Conservation (phyloP, 176 grass and related monocot species). For the Carex pumila region DNA sequence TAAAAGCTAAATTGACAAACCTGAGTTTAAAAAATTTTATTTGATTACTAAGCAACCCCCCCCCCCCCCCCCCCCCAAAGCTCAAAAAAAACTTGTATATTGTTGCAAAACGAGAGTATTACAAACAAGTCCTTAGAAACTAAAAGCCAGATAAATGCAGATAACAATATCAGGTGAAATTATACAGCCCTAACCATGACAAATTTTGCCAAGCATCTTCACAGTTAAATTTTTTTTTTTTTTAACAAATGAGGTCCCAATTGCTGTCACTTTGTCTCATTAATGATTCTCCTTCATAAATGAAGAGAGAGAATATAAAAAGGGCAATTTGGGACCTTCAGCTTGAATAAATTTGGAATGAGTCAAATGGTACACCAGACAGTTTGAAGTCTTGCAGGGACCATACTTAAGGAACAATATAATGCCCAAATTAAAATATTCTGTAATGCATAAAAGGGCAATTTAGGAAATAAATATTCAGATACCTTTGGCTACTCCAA, state of each 20-base stretch:
- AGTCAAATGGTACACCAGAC: not conserved
- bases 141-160: not conserved
- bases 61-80: too few relatives aligned
- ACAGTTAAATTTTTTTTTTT: not conserved
- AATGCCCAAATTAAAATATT: not conserved
- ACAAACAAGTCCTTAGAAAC: not conserved
- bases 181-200: not conserved
- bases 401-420: not conserved
- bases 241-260: not conserved
- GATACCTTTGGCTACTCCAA: conserved; percentile 83
- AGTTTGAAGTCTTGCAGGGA: not conserved
- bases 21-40: too few relatives aligned
- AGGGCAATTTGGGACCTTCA: not conserved
- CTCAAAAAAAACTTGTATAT: not conserved
- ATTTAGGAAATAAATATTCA: not conserved
- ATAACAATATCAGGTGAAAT: not conserved
- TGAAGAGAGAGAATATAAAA: not conserved
- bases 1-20: too few relatives aligned
- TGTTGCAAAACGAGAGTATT: not conserved
- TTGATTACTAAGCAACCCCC: too few relatives aligned
- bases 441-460: not conserved
- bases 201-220: not conserved
- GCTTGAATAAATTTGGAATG: not conserved
- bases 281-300: not conserved
- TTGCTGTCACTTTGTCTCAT: not conserved